Conservation (phyloP, 805 yeast genomes). For the Lipomyces japonicus region DNA sequence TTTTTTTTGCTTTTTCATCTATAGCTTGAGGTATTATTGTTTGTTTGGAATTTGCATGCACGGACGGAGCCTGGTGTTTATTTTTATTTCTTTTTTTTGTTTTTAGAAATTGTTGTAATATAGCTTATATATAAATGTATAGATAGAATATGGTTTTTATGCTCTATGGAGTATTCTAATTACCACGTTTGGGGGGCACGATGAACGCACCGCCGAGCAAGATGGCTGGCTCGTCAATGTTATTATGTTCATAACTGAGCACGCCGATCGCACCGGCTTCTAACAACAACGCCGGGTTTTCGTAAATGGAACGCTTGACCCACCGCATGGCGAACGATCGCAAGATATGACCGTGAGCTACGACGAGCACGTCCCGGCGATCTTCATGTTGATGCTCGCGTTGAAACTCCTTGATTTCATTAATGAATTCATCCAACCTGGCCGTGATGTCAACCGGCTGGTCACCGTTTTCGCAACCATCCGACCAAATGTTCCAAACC, state of each 20-base stretch:
- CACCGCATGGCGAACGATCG: slow-evolving; percentile 88
- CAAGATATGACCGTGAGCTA: slow-evolving; percentile 91
- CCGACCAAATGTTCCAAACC: slow-evolving; percentile 81
- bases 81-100: background rate
- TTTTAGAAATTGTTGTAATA: background rate
- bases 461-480: slow-evolving; percentile 94
- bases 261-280: slow-evolving; percentile 97
- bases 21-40: no score
- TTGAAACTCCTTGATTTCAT: slow-evolving; percentile 60
- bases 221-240: slow-evolving; percentile 81
- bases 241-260: slow-evolving; percentile 81
- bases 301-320: slow-evolving; percentile 57
- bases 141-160: background rate
- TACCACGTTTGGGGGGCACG: slow-evolving; percentile 42
- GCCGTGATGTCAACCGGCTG: slow-evolving; percentile 57
- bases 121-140: background rate
- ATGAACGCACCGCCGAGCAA: slow-evolving; percentile 77
- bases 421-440: slow-evolving; percentile 69
- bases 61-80: no score
- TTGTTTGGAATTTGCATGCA: no score
- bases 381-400: slow-evolving; percentile 44
- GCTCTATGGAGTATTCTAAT: no score
- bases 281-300: slow-evolving; percentile 74
- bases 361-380: slow-evolving; percentile 52
- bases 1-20: background rate